These are phyloP conservation scores for Mucor mucedo DNA, from an alignment of 371 early-diverging fungal species.

Conservation along the genomic window DNA sequence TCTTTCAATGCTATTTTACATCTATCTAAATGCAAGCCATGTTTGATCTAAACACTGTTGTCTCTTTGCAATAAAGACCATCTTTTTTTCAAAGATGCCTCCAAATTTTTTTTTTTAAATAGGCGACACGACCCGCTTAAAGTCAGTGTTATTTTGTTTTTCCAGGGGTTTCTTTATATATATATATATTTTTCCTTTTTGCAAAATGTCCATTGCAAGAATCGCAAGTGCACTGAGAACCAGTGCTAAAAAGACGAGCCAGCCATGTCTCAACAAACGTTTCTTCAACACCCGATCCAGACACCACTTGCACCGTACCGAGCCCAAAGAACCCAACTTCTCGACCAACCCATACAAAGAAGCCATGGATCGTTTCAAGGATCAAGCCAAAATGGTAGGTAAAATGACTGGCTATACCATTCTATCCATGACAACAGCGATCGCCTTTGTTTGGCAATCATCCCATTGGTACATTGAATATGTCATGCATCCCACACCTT, in stretches of 20 bases:
- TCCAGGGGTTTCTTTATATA: neutral
- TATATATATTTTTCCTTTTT: too few species aligned
- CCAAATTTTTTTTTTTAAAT: neutral
- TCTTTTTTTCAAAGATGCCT: too few species aligned
- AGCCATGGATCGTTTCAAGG: conserved; percentile 27
- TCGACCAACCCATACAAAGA: conserved; percentile 45
- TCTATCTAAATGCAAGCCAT: too few species aligned
- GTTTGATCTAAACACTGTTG: too few species aligned
- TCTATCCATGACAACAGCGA: conserved; percentile 32
- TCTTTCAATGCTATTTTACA: too few species aligned
- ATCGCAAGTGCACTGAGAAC: neutral
- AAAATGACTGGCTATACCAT: conserved; percentile 45
- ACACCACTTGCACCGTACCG: neutral
- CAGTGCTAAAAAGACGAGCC: neutral
- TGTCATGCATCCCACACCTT: conserved; percentile 44
- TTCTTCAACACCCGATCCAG: neutral
- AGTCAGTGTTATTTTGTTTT: neutral
- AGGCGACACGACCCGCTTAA: neutral
- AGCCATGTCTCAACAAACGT: conserved; percentile 3
- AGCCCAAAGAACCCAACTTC: conserved; percentile 15
- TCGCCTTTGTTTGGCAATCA: conserved; percentile 47
- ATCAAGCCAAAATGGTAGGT: conserved; percentile 36
- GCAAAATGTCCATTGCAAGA: conserved; percentile 1
- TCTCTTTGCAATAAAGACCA: too few species aligned
- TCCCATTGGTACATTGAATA: conserved; percentile 58